Base-by-base conservation (phyloP, 352 stramenopile species). In the Phytophthora podocarpi region DNA sequence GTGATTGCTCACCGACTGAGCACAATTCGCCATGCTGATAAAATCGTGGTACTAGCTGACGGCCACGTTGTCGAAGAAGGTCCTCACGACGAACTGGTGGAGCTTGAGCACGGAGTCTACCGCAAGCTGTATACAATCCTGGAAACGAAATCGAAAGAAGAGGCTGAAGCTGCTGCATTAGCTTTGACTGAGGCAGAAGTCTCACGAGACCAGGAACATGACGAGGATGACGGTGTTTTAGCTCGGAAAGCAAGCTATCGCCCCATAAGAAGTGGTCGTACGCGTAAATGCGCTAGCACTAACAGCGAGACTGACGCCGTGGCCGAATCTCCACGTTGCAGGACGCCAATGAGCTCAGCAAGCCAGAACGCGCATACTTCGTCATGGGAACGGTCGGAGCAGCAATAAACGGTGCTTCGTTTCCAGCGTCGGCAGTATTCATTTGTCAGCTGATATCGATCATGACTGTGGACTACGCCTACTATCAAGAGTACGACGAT, bases 31-130 rank as follows among this genome's bases (percentile, higher is more conserved):
- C 36, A 49, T 2, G 75, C 73, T 2, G 68, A 82, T 42, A 67
- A 71, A 30, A 90, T 92, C 18, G 53, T 74, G 11, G 74, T 91
- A 6, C 37, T 89, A 12, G 32, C 76, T 21, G 47, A 51, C 11
- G 77, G 81, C 4, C 31, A 57, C 11, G 75, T 90, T 2, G 70
- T 77, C 5, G 80, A 90, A 50, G 45, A 59, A 11, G 76, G 76
- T 5, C 61, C 47, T 1, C 75, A 77, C 32, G 62, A 75, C 24
- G 59, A 86, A 40, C 28, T 84, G n/a, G 52, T 80, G 36, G 13
- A 39, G 23, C 65, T 73, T 4, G 42, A 63, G 20, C 7, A 64
- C 12, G 64, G 57, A 1, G 35, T 65, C 8, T 72, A 69, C 15
- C 51, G 36, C 7, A 64, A 60, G 3, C 9, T 72, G 26, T 72